Percentiles rank a stretch among this genome's conserved stretches.
Evolutionary conservation across 1,139 yeast species (phyloP).

Genomic region (Sugiyamaella paludigena): DNA sequence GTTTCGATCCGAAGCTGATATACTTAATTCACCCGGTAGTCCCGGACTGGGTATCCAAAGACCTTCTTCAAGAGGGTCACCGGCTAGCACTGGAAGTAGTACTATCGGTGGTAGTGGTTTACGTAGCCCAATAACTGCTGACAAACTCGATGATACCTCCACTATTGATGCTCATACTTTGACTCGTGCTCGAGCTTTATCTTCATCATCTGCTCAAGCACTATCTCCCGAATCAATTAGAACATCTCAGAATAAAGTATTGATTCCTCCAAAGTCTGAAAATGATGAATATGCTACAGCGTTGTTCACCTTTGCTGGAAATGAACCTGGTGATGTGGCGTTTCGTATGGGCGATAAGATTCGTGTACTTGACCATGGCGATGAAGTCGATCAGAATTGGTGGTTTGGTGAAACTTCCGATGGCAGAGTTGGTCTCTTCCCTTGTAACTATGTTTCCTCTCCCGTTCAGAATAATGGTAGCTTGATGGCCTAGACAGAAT

Average conservation of each 20-base stretch:
- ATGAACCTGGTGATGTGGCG: constrained; percentile 49
- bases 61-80: constrained; percentile 8
- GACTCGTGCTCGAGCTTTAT: constrained; percentile 28
- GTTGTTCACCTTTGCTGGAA: constrained; percentile 38
- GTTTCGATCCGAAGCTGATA: constrained; percentile 31
- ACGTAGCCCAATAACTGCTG: constrained; percentile 12
- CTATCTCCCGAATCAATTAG: constrained; percentile 20
- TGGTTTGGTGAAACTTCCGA: constrained; percentile 54
- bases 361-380: constrained; percentile 42
- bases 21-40: constrained; percentile 15
- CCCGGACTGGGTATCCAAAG: constrained; percentile 8
- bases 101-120: constrained; percentile 1
- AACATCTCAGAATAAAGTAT: constrained; percentile 15
- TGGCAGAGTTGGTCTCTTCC: constrained; percentile 53
- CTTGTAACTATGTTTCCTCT: constrained; percentile 49
- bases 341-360: constrained; percentile 52
- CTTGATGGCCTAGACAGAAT: background rate
- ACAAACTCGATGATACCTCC: constrained; percentile 4
- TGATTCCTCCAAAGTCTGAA: constrained; percentile 22
- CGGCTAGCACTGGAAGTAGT: constrained; percentile 7
- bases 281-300: constrained; percentile 37
- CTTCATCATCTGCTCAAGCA: constrained; percentile 30
- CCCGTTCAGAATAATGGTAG: background rate
- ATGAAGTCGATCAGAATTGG: constrained; percentile 49
- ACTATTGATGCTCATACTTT: constrained; percentile 2